Evolutionary conservation across 305 asterid genomes (phyloP).

Genomic region (Fraxinus xanthoxyloides): DNA sequence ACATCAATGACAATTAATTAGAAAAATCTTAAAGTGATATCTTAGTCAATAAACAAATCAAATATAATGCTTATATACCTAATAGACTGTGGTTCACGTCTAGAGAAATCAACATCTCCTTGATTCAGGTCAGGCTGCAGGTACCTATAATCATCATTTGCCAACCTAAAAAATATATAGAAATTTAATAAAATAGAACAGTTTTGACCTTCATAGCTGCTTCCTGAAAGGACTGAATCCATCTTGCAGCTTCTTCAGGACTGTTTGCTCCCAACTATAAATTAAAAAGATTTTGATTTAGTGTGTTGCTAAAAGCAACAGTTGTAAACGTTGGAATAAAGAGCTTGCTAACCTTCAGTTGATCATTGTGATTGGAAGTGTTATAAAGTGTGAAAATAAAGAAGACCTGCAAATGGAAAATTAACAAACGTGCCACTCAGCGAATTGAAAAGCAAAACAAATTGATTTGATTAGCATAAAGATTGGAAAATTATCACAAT

Average conservation of each 20-base stretch:
- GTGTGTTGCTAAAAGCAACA: constrained; percentile 19
- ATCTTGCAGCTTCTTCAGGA: constrained; percentile 96
- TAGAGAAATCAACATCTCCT: constrained; percentile 43
- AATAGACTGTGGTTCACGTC: constrained; percentile 46
- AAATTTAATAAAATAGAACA: constrained; percentile 22
- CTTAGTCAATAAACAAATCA: constrained; percentile 17
- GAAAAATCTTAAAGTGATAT: constrained; percentile 4
- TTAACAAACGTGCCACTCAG: constrained; percentile 14
- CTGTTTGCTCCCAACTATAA: constrained; percentile 92
- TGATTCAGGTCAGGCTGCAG: constrained; percentile 70
- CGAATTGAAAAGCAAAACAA: constrained; percentile 4
- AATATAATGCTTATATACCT: constrained; percentile 44
- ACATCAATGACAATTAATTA: constrained; percentile 12
- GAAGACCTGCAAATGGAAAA: constrained; percentile 62
- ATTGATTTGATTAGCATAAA: constrained; percentile 7
- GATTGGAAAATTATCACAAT: constrained; percentile 10
- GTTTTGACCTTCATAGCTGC: constrained; percentile 75
- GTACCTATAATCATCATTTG: constrained; percentile 34
- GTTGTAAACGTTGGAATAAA: constrained; percentile 16
- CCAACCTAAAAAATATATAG: constrained; percentile 23
- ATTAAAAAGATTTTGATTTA: constrained; percentile 23
- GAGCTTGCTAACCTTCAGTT: constrained; percentile 70
- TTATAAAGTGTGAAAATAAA: constrained; percentile 88
- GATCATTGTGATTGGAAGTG: constrained; percentile 84
- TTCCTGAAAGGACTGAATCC: constrained; percentile 92